Evolutionary conservation across 176 grass and related monocot species (phyloP), one percentile per base, ranked within the genome.

Genomic region (Oryza brachyantha): DNA sequence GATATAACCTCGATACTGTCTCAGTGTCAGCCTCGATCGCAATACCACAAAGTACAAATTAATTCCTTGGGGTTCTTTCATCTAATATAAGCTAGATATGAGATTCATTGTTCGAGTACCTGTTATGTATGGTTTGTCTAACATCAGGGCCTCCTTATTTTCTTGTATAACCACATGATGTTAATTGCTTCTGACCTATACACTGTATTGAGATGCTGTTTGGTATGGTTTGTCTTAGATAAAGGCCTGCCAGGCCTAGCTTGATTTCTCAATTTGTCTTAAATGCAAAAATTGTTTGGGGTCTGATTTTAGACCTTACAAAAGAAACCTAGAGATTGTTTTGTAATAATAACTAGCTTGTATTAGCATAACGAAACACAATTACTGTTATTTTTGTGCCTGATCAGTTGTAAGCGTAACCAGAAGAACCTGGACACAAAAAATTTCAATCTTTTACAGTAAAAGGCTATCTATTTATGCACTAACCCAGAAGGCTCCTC

Each of bases 21-120:
- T 64, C 13, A 13, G 25, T 79, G 38, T 55, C 13, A 8, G 38
- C 34, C 42, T 63, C 42, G 1, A 13, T 45, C 21, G 10, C 37
- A 17, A 12, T 61, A 10, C 29, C 28, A 2, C 10, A 58, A 67
- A 21, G 2, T 35, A 2, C 6, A 58, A 58, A 21, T 7, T 35
- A 10, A 16, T 77, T 58, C 48, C 13, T 34, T 75, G 4, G 34
- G 39, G 17, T 60, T 43, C 37, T 46, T 83, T 5, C 61, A 5
- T 77, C 38, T 68, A 66, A n/a, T 72, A 57, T 57, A 24, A 3
- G 22, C 52, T 57, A 78, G 0, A 72, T 55, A 78, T 54, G 10
- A 24, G n/a, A n/a, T n/a, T n/a, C n/a, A n/a, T n/a, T n/a, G 5
- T 70, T 68, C 77, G 24, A 69, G 54, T 62, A 24, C 11, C 10